Conservation (phyloP, 73 alveolate genomes). For the Paraurostyla sp. region DNA sequence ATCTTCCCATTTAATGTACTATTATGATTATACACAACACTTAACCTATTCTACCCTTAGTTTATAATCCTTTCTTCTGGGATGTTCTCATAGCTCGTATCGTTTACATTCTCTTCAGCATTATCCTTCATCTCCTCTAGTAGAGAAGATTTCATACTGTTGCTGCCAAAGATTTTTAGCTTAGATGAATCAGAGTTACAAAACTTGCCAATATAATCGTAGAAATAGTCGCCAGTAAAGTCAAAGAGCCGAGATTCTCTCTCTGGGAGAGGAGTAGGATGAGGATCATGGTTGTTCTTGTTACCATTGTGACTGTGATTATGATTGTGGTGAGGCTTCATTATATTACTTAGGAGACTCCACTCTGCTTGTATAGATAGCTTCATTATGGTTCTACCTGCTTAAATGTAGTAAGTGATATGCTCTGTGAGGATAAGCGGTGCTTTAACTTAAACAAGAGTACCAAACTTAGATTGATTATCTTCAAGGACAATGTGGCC, state of each 20-base stretch:
- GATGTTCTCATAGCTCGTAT: slow-evolving; percentile 1
- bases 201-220: background rate
- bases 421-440: background rate
- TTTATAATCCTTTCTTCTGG: slow-evolving; percentile 8
- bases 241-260: background rate
- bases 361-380: slow-evolving; percentile 4
- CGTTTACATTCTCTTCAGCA: background rate
- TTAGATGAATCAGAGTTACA: background rate
- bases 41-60: background rate
- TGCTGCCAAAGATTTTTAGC: background rate
- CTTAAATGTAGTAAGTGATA: slow-evolving; percentile 32
- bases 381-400: slow-evolving; percentile 58
- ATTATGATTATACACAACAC: background rate
- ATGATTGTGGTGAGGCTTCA: background rate
- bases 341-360: slow-evolving; percentile 1
- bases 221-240: background rate
- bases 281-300: background rate
- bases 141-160: background rate
- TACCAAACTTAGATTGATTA: slow-evolving; percentile 89
- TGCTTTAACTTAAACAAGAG: slow-evolving; percentile 76
- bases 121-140: background rate
- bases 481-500: slow-evolving; percentile 77
- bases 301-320: background rate
- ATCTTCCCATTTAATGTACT: background rate
- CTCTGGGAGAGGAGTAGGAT: background rate